Percentiles rank a stretch among this genome's conserved stretches.
Evolutionary conservation across 1,284 basidiomycete species (phyloP).

Genomic region (Moesziomyces antarcticus): DNA sequence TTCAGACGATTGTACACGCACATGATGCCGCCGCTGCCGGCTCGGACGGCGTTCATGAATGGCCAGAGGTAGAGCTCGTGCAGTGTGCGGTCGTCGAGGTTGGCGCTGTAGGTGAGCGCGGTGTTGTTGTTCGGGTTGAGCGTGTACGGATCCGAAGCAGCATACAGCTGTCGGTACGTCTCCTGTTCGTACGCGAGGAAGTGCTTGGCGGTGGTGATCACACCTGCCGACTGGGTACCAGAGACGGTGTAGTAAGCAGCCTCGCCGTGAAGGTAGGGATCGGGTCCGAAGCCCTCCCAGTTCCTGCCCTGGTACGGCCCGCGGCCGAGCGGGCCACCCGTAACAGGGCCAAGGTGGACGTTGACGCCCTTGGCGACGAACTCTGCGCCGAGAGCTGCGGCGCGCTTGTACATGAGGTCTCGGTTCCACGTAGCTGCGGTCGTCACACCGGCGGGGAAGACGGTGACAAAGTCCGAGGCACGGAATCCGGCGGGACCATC

Average conservation of each 20-base stretch:
- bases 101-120: conserved; percentile 68
- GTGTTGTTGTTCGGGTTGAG: conserved; percentile 53
- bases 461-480: conserved; percentile 45
- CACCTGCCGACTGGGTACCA: conserved; percentile 36
- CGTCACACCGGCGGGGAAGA: conserved; percentile 45
- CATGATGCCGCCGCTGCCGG: conserved; percentile 41
- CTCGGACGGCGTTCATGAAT: conserved; percentile 44
- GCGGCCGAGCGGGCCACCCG: conserved; percentile 54
- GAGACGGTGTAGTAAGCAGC: conserved; percentile 41
- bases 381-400: conserved; percentile 35
- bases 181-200: conserved; percentile 48
- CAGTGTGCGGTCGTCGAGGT: conserved; percentile 39
- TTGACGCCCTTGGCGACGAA: conserved; percentile 46
- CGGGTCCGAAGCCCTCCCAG: conserved; percentile 45
- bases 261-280: conserved; percentile 42
- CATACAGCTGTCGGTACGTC: conserved; percentile 32
- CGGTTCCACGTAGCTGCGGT: conserved; percentile 44
- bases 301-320: conserved; percentile 37
- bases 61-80: conserved; percentile 51
- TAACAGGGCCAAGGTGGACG: conserved; percentile 62
- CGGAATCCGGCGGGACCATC: conserved; percentile 45
- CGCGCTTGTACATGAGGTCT: conserved; percentile 37
- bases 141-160: conserved; percentile 32
- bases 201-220: conserved; percentile 45
- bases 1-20: conserved; percentile 36